Evolutionary conservation across 768 basidiomycete species (phyloP), one percentile per base, ranked within the genome.

Genomic region (Tubosaeta sp.): DNA sequence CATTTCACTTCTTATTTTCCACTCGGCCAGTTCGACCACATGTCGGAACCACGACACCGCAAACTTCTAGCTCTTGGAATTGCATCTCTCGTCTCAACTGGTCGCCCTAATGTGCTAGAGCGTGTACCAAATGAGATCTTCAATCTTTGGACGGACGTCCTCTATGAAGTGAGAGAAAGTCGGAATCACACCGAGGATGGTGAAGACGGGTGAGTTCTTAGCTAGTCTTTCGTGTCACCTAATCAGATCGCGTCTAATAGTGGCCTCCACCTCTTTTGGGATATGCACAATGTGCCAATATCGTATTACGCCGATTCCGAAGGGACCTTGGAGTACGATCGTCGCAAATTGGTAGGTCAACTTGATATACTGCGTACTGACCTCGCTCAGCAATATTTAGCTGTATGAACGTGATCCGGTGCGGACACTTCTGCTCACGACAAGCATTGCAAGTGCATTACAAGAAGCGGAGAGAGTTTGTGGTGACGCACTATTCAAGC

Each of bases 71-170:
- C 91, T 11, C 85, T 95, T 75, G 90, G 87, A 2, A 80, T 90
- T 39, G 88, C 89, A 3, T 73, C 78, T 39, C 76, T 94, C 3
- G 82, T 90, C 31, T 80, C 88, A 0, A 90, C 90, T 0, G 89
- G 81, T 12, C 79, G 81, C 19, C 76, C 77, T 0, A 85, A 90
- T 59, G 83, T 92, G 11, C 78, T 95, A 10, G 73, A 78, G 27
- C 78, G 87, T 18, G 69, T 95, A 22, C 76, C 81, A 13, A 78
- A 75, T 3, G 92, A 94, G 58, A 81, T 91, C 22, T 88, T 90
- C 67, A 87, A 90, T 60, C 69, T 93, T 25, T 95, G 92, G 92
- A 71, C 87, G 34, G 92, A 94, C 55, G 92, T 94, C 6, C 83
- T 94, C 47, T 87, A 85, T 13, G 91, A 94, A 64, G 76, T 94